Percentiles rank a stretch among this genome's conserved stretches.
Evolutionary conservation across 1,284 basidiomycete species (phyloP).

Genomic region (Apiotrichum mycotoxinovorans): DNA sequence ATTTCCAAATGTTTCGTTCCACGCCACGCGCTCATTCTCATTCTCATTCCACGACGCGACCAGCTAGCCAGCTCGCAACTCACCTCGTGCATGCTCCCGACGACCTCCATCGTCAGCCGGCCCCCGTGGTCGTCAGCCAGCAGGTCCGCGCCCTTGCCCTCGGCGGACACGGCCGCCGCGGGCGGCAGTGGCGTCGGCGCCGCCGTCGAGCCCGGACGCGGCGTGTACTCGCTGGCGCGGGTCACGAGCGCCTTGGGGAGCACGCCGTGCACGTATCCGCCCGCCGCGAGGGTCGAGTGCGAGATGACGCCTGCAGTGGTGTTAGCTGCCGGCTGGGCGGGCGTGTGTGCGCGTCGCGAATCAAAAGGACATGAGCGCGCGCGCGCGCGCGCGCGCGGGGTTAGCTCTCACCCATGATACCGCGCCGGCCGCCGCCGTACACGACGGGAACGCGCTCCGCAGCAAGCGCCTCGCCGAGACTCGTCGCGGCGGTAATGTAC

Average conservation of each 20-base stretch:
- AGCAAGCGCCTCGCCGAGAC: slow-evolving; percentile 71
- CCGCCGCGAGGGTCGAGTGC: slow-evolving; percentile 61
- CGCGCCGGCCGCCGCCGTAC: slow-evolving; percentile 79
- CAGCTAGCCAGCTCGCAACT: slow-evolving; percentile 12
- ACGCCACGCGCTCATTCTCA: too few relatives aligned
- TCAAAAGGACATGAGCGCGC: too few relatives aligned
- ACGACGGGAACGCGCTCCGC: slow-evolving; percentile 64
- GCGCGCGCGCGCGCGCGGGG: too few relatives aligned
- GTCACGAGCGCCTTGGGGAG: slow-evolving; percentile 62
- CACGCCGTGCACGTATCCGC: slow-evolving; percentile 75
- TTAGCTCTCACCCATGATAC: slow-evolving; percentile 70
- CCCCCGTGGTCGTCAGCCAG: slow-evolving; percentile 50
- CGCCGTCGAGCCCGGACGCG: slow-evolving; percentile 13
- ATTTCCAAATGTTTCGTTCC: too few relatives aligned
- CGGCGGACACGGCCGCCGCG: slow-evolving; percentile 21
- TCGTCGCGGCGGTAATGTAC: slow-evolving; percentile 66
- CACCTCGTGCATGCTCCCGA: slow-evolving; percentile 80
- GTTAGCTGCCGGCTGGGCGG: not conserved
- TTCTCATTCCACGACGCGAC: too few relatives aligned
- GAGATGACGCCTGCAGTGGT: slow-evolving; percentile 61
- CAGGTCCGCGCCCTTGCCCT: slow-evolving; percentile 41
- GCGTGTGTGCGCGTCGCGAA: too few relatives aligned
- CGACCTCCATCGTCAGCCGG: slow-evolving; percentile 53
- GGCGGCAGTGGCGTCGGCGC: not conserved
- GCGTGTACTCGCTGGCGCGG: slow-evolving; percentile 37